Evolutionary conservation across 441 rosid genomes (phyloP).

Genomic region (Arabidopsis lyrata): DNA sequence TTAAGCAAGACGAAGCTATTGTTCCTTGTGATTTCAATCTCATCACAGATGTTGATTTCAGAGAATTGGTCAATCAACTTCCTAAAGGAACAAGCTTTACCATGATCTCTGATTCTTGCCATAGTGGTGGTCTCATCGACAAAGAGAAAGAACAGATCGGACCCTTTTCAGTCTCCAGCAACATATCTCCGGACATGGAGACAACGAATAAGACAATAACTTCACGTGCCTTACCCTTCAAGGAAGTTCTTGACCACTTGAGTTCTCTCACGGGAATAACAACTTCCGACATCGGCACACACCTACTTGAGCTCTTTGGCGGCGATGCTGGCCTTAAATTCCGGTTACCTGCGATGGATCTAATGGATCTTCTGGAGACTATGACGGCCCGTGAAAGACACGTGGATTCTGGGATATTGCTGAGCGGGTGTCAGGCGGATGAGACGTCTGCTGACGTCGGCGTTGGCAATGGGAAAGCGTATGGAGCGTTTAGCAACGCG

Average conservation of each 20-base stretch:
- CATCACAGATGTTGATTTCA: slow-evolving; percentile 90
- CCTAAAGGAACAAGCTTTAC: slow-evolving; percentile 75
- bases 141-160: slow-evolving; percentile 95
- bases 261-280: slow-evolving; percentile 50
- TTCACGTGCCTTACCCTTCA: slow-evolving; percentile 43
- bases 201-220: slow-evolving; percentile 22
- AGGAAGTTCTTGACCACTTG: slow-evolving; percentile 44
- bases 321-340: slow-evolving; percentile 64
- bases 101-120: slow-evolving; percentile 89
- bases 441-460: slow-evolving; percentile 96
- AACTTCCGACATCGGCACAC: slow-evolving; percentile 58
- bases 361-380: slow-evolving; percentile 50
- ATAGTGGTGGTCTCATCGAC: slow-evolving; percentile 93
- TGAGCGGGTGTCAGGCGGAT: slow-evolving; percentile 92
- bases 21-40: slow-evolving; percentile 98
- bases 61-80: slow-evolving; percentile 78
- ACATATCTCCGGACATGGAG: slow-evolving; percentile 56
- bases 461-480: slow-evolving; percentile 66
- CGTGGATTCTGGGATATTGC: slow-evolving; percentile 73
- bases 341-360: slow-evolving; percentile 39
- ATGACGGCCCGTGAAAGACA: slow-evolving; percentile 58
- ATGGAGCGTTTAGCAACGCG: slow-evolving; percentile 94
- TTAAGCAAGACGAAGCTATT: slow-evolving; percentile 89
- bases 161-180: slow-evolving; percentile 22
- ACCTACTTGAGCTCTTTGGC: slow-evolving; percentile 61